phyloP scores from a whole-genome alignment of 1,284 basidiomycete species.

The Malassezia sp. region DNA sequence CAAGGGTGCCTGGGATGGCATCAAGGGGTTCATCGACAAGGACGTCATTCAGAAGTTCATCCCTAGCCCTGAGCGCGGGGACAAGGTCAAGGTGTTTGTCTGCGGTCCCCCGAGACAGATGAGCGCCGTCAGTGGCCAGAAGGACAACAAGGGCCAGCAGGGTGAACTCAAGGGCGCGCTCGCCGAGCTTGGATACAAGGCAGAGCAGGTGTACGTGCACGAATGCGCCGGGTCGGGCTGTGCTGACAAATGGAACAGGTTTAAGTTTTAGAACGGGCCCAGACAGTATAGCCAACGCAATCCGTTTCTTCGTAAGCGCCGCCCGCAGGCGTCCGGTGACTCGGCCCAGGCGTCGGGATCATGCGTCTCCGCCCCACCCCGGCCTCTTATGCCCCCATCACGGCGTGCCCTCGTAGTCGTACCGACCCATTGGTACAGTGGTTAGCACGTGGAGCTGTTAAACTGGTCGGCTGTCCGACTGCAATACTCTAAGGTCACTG shows the following conservation, averaged over 20 bases:
- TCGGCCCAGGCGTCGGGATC: too few species aligned
- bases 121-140: slow-evolving; percentile 38
- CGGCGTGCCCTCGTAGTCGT: too few species aligned
- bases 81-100: slow-evolving; percentile 77
- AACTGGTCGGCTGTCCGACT: slow-evolving; percentile 15
- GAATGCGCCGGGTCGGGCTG: too few species aligned
- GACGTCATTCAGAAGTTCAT: slow-evolving; percentile 65
- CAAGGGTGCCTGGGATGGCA: slow-evolving; percentile 54
- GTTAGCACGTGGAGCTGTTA: slow-evolving; percentile 23
- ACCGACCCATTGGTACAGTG: slow-evolving; percentile 21
- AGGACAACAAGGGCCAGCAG: slow-evolving; percentile 40
- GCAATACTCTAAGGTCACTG: slow-evolving; percentile 20
- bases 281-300: not conserved
- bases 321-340: not conserved
- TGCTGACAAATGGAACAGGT: too few species aligned
- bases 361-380: too few species aligned
- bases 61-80: slow-evolving; percentile 55
- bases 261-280: slow-evolving; percentile 29
- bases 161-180: slow-evolving; percentile 42
- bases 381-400: too few species aligned
- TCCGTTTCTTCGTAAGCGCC: not conserved
- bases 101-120: slow-evolving; percentile 55
- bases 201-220: slow-evolving; percentile 42
- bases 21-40: slow-evolving; percentile 54
- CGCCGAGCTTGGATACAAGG: slow-evolving; percentile 36